Evolutionary conservation across 306 rosid species (phyloP), one percentile per base, ranked within the genome.

Genomic region (Medicago arabica): DNA sequence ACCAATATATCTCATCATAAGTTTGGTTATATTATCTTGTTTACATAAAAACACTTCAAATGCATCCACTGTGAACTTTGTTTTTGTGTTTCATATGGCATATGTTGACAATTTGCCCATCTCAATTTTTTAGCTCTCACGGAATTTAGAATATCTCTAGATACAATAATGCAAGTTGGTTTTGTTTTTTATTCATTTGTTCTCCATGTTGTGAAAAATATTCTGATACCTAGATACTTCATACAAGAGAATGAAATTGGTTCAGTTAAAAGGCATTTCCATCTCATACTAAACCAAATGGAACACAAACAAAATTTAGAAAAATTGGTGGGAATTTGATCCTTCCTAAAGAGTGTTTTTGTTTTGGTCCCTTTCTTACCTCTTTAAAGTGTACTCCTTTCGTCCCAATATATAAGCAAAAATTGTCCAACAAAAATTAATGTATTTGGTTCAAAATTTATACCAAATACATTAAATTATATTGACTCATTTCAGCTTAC

Each of bases 161-260:
- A 64, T 17, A 60, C 71, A 75, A 70, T 63, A 75, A 79, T 70
- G 71, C 75, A 75, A 28, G 7, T 23, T 78, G 71, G 17, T 25
- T 49, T 36, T 64, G 41, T 64, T 28, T 66, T 71, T 76, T 25
- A 16, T 72, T 23, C 55, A 38, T 25, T 53, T 72, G 36, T 50
- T 58, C 57, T 63, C 53, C 13, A 10, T 68, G 44, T 5, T 3
- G 46, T 53, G 12, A 76, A 25, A 15, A 55, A 67, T 51, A 28
- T 69, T 78, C 15, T 49, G 2, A 61, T 9, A 0, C 8, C 34
- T 49, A 78, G 2, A 39, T 54, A n/a, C 28, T 50, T 71, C 59
- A 8, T 63, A 6, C 25, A 69, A 5, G 36, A 31, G 36, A 31
- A 31, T 3, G 36, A 31, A 31, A 31, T 31, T 34, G 38, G 38